These are phyloP conservation scores for Ganoderma multipileum DNA, from an alignment of 1,284 basidiomycete genomes.

Conservation along the genomic window DNA sequence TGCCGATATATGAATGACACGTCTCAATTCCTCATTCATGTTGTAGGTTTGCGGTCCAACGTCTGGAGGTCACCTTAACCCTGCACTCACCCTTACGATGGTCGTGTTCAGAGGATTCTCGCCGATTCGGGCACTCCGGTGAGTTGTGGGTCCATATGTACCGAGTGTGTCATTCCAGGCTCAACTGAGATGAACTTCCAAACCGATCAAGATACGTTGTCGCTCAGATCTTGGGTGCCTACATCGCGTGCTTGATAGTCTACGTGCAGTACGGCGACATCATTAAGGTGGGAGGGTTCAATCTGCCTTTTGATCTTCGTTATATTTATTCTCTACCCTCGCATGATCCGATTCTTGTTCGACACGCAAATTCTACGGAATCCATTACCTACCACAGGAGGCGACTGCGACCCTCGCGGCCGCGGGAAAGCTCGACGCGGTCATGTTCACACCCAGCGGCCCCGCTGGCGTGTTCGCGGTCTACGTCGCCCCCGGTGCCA, in stretches of 20 bases:
- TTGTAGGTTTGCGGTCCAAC: slow-evolving; percentile 53
- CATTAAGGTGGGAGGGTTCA: slow-evolving; percentile 44
- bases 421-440: slow-evolving; percentile 47
- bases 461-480: slow-evolving; percentile 69
- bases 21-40: neutral
- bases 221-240: slow-evolving; percentile 67
- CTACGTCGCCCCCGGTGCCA: slow-evolving; percentile 55
- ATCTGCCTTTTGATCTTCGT: neutral
- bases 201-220: slow-evolving; percentile 58
- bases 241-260: slow-evolving; percentile 63
- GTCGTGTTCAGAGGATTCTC: slow-evolving; percentile 69
- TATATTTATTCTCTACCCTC: neutral
- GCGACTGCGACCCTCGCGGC: slow-evolving; percentile 50
- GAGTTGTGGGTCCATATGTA: slow-evolving; percentile 26
- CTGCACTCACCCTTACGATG: slow-evolving; percentile 61
- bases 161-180: neutral
- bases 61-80: slow-evolving; percentile 71
- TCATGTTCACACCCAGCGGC: slow-evolving; percentile 65
- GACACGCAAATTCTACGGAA: neutral
- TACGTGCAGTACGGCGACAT: slow-evolving; percentile 67
- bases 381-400: slow-evolving; percentile 33
- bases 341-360: neutral
- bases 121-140: slow-evolving; percentile 56
- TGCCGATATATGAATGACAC: neutral
- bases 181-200: neutral